Evolutionary conservation across 148 eudicot genomes (phyloP), one percentile per base, ranked within the genome.

Genomic region (Spergularia marina): DNA sequence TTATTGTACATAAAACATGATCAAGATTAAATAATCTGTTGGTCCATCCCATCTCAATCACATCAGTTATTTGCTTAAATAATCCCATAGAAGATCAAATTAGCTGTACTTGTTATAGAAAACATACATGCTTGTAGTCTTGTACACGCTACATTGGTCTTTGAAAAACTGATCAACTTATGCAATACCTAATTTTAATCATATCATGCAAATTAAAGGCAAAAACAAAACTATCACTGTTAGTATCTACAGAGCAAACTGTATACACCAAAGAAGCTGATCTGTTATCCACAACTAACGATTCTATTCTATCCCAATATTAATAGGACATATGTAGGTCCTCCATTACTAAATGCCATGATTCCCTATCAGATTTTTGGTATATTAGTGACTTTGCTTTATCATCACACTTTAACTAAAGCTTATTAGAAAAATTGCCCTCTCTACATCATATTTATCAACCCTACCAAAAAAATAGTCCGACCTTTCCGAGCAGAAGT

Each of bases 271-370:
- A 68, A 59, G 69, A 39, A 57, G 61, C 47, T 76, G 76, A 80
- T 49, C 71, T 81, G 80, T 77, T 65, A 76, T 67, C 77, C 83
- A 80, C 76, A 80, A 62, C 62, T 21, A 64, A 41, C 13, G 54
- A 81, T 76, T 71, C 74, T 72, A 81, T 51, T 63, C 67, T 36
- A 76, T 76, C 76, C 59, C 56, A 51, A 64, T 63, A 71, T 67
- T 1, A 71, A 56, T 15, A 15, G 61, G 20, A 65, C 67, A 11
- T 44, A 44, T 65, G 72, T 49, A 44, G 49, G 49, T 44, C 49
- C 51, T 39, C 53, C 60, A 41, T 66, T 56, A 63, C 57, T 76
- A 61, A 47, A 64, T 80, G 78, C 58, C 40, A 74, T 68, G 18
- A 55, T 66, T 66, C 73, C 15, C 60, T 14, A 57, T 56, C 58